A percentile compares a stretch with the other conserved stretches of the same genome.
These are phyloP conservation scores for Entrophospora sp. DNA, from an alignment of 192 early-diverging fungal genomes.

Conservation along the genomic window DNA sequence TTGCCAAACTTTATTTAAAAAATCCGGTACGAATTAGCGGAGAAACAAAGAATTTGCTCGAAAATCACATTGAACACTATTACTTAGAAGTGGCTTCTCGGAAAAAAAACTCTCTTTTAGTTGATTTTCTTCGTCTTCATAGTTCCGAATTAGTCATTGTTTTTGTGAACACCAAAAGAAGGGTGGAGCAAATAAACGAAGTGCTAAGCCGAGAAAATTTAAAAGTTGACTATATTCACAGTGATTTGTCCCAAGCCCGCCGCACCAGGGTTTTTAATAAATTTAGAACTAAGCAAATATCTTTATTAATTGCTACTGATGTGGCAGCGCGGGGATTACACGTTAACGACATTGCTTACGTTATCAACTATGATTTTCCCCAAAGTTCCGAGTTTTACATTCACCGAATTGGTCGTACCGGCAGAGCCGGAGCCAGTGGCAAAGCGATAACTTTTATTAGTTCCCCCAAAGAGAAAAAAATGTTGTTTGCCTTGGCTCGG, in stretches of 20 bases:
- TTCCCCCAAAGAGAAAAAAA: too few relatives aligned
- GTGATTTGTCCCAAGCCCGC: constrained; percentile 81
- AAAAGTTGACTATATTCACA: constrained; percentile 79
- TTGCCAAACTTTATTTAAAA: constrained; percentile 74
- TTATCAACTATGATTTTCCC: constrained; percentile 97
- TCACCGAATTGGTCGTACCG: constrained; percentile 94
- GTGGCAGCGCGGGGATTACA: constrained; percentile 85
- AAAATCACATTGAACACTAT: constrained; percentile 71
- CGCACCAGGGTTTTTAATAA: constrained; percentile 68
- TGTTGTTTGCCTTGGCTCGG: too few relatives aligned
- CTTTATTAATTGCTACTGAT: constrained; percentile 90
- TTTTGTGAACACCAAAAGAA: constrained; percentile 95
- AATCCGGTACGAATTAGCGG: constrained; percentile 77
- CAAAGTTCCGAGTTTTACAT: constrained; percentile 91
- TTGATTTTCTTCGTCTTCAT: constrained; percentile 78
- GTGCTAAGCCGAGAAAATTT: constrained; percentile 60
- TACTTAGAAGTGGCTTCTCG: constrained; percentile 59
- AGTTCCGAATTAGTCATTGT: constrained; percentile 92
- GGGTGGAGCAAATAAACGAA: constrained; percentile 83
- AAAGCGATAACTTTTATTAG: too few relatives aligned
- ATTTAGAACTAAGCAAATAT: constrained; percentile 77
- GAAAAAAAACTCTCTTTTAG: constrained; percentile 71
- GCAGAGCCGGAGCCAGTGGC: constrained; percentile 93
- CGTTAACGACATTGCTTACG: constrained; percentile 87
- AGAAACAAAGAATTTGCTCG: constrained; percentile 81